Evolutionary conservation across 345 rosid species (phyloP).

Genomic region (Populus simonii): DNA sequence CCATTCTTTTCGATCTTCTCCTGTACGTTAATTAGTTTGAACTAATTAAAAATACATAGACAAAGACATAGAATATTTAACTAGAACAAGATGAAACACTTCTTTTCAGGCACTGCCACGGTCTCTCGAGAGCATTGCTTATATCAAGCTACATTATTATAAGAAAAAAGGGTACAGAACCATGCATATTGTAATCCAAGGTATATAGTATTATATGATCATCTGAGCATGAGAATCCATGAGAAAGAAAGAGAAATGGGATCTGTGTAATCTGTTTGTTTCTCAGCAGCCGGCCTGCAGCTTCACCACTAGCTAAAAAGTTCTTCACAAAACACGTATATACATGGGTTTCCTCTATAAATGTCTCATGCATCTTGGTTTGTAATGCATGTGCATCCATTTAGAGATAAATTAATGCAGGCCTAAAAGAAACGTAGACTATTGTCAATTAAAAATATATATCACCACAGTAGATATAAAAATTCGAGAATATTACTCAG

Average conservation of each 20-base stretch:
- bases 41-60: not conserved
- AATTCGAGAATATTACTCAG: not conserved
- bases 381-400: not conserved
- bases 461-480: not conserved
- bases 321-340: not conserved
- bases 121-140: not conserved
- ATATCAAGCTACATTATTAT: not conserved
- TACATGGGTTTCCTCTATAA: not conserved
- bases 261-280: not conserved
- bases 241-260: not conserved
- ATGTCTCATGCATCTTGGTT: not conserved
- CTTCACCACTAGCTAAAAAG: not conserved
- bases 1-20: not conserved
- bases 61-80: not conserved
- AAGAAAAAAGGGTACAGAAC: not conserved
- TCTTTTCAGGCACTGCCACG: not conserved
- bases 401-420: slow-evolving; percentile 2
- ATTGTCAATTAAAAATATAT: not conserved
- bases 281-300: slow-evolving; percentile 12
- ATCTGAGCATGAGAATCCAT: not conserved
- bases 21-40: not conserved
- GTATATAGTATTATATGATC: not conserved
- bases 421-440: not conserved
- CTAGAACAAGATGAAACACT: not conserved
- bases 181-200: not conserved